Evolutionary conservation across 2,329 filamentous ascomycete species (phyloP), one percentile per base, ranked within the genome.

Genomic region (Ascochyta fabae): DNA sequence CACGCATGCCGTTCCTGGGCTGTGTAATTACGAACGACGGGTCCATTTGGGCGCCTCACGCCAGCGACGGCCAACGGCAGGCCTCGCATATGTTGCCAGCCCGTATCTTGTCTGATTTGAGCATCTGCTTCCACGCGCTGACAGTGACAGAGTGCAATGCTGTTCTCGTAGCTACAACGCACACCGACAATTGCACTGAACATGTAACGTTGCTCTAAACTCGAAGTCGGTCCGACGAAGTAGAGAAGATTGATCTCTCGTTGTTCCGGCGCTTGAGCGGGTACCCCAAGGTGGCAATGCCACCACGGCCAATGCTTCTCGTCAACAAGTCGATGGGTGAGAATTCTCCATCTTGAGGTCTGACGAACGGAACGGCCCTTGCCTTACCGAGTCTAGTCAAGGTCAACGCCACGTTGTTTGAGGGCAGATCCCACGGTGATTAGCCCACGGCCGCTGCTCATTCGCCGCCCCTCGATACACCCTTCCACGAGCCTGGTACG

Each of bases 361-460:
- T 50, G 36, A 26, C 24, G 27, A 39, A 46, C 52, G 58, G 60
- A 29, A 50, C 56, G 53, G 50, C 41, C 56, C 58, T 43, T 57
- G 50, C 49, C 34, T 39, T 52, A 29, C 46, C 50, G 23, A 50
- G 35, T 29, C 38, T 35, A 39, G 26, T 22, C n/a, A 51, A 43
- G 24, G 10, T 26, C 35, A n/a, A 34, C 53, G 53, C 47, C 42
- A 50, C 47, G 40, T 46, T 50, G 27, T 29, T 36, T 26, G 22
- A 29, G 31, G 41, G 19, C 42, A 31, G 23, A 31, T 24, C 22
- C 10, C 22, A 43, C 27, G 23, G 49, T 54, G 26, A 27, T 24
- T 31, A 48, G 39, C 8, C 33, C 6, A 10, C 19, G 19, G 10
- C 23, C 23, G 24, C 12, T 7, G 3, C 27, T 33, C 29, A 43